Evolutionary conservation across 331 rosid species (phyloP), one percentile per base, ranked within the genome.

Genomic region (Quercus tomentella): DNA sequence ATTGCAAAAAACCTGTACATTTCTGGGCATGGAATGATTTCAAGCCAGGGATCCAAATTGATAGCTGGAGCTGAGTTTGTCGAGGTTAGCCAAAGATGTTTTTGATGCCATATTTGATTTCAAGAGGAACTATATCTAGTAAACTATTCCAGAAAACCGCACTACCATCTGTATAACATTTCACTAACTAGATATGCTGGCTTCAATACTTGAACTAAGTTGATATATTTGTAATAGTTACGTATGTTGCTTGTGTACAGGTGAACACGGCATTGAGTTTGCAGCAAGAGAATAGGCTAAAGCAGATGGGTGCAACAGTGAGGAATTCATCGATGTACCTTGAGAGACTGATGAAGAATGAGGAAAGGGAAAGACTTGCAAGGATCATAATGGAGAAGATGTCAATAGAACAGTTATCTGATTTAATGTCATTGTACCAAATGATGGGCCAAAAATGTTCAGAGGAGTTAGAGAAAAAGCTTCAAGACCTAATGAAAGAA

Each of bases 221-320:
- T 16, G 22, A 5, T 12, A 20, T 1, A 70, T 41, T 17, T 78
- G 22, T 17, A 30, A 63, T 58, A 37, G 52, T 35, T 52, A 65
- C 55, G 18, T 45, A 65, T 65, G 33, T 57, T 74, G 72, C 7
- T 28, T 81, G 55, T 28, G 45, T 67, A 30, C 79, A 83, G 84
- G 75, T 72, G 17, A 86, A 71, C 71, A 69, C 61, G 28, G 74
- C 74, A 20, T 26, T 81, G 57, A 84, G 87, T 49, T 21, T 78
- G 80, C 82, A 83, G 73, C 85, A 88, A 55, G 83, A 86, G 74
- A 85, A 60, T 16, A 70, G 89, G 83, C 77, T 86, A 80, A 79
- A 76, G 82, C 88, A 80, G 73, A 82, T 86, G 83, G 87, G 84
- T 3, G 85, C 85, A 68, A 86, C 87, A 1, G 73, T 79, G 37